Conservation (phyloP, 257 asterid species). For the Petunia axillaris region DNA sequence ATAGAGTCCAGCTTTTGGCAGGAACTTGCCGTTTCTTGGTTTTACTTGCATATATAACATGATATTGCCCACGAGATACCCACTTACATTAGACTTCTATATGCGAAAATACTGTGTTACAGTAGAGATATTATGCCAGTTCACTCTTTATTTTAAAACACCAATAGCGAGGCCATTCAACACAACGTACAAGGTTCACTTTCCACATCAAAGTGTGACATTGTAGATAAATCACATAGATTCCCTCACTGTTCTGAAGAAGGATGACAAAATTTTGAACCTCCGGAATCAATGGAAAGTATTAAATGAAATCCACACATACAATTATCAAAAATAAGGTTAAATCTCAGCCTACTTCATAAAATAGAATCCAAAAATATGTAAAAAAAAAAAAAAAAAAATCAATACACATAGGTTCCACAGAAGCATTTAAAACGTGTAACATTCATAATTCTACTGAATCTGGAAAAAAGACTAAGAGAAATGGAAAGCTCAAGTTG, state of each 20-base stretch:
- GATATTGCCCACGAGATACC: background rate
- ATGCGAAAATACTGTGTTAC: background rate
- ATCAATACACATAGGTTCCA: background rate
- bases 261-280: background rate
- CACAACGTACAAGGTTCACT: conserved; percentile 9
- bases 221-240: background rate
- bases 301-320: conserved; percentile 2
- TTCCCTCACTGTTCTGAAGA: background rate
- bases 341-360: background rate
- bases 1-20: background rate
- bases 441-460: conserved; percentile 10
- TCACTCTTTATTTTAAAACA: conserved; percentile 4
- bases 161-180: background rate
- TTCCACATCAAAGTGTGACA: background rate
- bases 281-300: background rate
- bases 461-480: background rate
- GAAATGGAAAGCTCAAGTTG: background rate
- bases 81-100: conserved; percentile 1
- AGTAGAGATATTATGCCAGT: background rate
- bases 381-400: background rate
- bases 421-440: background rate
- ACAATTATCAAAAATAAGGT: background rate
- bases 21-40: conserved; percentile 8
- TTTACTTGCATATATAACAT: background rate
- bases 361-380: background rate